phyloP scores from a whole-genome alignment of 352 stramenopile species.

The Pythium vanterpoolii region DNA sequence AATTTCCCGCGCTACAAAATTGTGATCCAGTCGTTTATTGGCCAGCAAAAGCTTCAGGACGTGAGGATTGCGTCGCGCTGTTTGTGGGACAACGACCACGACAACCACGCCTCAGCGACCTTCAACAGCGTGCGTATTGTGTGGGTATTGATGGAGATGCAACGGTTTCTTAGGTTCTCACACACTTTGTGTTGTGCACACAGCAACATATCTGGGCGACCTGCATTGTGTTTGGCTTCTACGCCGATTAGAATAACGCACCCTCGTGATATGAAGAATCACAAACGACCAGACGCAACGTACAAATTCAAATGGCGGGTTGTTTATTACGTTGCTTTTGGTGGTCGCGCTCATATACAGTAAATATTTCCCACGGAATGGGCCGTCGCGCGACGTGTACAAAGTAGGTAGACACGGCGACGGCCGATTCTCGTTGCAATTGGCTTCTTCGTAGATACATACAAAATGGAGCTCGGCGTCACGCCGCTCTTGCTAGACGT shows the following conservation, averaged over 20 bases:
- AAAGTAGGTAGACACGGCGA: neutral
- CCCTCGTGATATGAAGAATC: neutral
- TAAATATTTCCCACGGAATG: constrained; percentile 12
- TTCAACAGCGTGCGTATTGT: constrained; percentile 85
- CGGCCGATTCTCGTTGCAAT: neutral
- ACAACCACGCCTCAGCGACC: constrained; percentile 90
- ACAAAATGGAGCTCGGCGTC: constrained; percentile 17
- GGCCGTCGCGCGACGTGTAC: neutral
- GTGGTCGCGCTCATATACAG: constrained; percentile 28
- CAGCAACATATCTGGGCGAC: constrained; percentile 88
- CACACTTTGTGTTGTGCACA: too few relatives aligned
- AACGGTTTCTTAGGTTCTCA: too few relatives aligned
- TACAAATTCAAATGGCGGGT: constrained; percentile 18
- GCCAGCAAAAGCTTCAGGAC: constrained; percentile 92
- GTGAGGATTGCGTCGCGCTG: constrained; percentile 91
- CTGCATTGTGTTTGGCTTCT: constrained; percentile 89
- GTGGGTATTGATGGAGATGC: too few relatives aligned
- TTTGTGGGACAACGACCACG: constrained; percentile 91
- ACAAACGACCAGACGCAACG: neutral
- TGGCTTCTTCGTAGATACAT: constrained; percentile 24
- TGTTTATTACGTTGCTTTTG: constrained; percentile 22
- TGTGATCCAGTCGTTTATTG: constrained; percentile 93
- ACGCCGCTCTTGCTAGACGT: constrained; percentile 15
- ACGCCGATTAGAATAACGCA: constrained; percentile 60
- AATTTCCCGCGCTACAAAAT: constrained; percentile 91